Evolutionary conservation across 768 basidiomycete species (phyloP), one percentile per base, ranked within the genome.

Genomic region (Termitomyces sp.): DNA sequence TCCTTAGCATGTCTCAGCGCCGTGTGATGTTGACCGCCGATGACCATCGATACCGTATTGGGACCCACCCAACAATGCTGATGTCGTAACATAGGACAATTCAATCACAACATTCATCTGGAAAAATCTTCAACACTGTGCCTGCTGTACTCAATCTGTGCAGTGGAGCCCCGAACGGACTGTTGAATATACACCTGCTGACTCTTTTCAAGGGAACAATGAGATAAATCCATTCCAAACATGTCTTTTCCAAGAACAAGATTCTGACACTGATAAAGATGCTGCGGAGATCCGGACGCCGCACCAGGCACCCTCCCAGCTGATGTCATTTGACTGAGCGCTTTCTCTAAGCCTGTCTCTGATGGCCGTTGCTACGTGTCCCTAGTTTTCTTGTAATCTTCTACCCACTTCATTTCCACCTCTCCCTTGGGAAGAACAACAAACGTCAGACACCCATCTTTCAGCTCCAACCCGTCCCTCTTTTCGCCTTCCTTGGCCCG

Each of bases 371-470:
- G 13, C 62, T 64, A 56, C n/a, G 14, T 58, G 36, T 77, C 77
- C 68, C 82, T 71, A 10, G 61, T 71, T 65, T 74, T 77, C 76
- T 98, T 98, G 80, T 85, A 95, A 55, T 91, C 88, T 26, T 89
- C 86, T 36, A 97, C 83, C 95, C 95, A 98, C 62, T 82, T 83
- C 69, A 81, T 79, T 72, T 98, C 94, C 54, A 79, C 82, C 6
- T 78, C 79, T 1, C 91, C 91, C 69, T 83, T 91, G 1, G 88
- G 90, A 57, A 95, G 68, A 13, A 92, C 87, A 9, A 83, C 86
- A 70, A 95, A 89, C 5, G 86, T 85, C 66, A 96, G 69, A 65
- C 88, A 93, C 4, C 89, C 89, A 63, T 92, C 91, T 64, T 85
- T 88, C 49, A 98, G 67, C 68, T 93, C 91, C 54, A 98, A 70